Percentiles rank a stretch among this genome's conserved stretches.
phyloP scores from a whole-genome alignment of 176 grass and related monocot genomes.

The Panicum miliaceum region DNA sequence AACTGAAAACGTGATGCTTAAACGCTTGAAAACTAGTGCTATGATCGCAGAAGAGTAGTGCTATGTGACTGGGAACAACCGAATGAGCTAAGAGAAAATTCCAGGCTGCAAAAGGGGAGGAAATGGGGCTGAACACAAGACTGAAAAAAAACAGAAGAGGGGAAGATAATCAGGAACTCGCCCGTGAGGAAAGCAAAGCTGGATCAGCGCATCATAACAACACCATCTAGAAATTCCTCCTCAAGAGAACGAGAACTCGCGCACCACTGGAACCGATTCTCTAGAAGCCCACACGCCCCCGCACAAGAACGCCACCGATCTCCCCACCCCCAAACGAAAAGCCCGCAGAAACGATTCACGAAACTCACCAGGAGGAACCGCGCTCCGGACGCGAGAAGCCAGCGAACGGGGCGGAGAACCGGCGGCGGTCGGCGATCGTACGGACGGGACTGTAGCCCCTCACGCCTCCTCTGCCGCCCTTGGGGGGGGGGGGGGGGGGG shows the following conservation, averaged over 20 bases:
- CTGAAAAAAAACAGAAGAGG: too few species aligned
- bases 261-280: neutral
- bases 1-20: neutral
- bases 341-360: neutral
- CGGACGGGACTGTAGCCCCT: constrained; percentile 6
- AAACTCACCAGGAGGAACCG: constrained; percentile 36
- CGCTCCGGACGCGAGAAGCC: neutral
- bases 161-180: neutral
- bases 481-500: neutral
- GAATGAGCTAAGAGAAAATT: neutral
- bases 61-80: neutral
- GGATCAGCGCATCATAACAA: constrained; percentile 3
- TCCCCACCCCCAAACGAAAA: neutral
- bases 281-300: neutral
- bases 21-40: neutral
- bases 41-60: neutral
- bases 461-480: neutral
- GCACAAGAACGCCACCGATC: constrained; percentile 11
- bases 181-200: neutral
- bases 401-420: neutral
- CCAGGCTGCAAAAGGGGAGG: neutral
- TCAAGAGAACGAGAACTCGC: neutral
- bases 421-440: neutral
- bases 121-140: neutral
- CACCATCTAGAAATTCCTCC: neutral